Conservation (phyloP, 805 yeast genomes). For the Metschnikowia picachoensis region DNA sequence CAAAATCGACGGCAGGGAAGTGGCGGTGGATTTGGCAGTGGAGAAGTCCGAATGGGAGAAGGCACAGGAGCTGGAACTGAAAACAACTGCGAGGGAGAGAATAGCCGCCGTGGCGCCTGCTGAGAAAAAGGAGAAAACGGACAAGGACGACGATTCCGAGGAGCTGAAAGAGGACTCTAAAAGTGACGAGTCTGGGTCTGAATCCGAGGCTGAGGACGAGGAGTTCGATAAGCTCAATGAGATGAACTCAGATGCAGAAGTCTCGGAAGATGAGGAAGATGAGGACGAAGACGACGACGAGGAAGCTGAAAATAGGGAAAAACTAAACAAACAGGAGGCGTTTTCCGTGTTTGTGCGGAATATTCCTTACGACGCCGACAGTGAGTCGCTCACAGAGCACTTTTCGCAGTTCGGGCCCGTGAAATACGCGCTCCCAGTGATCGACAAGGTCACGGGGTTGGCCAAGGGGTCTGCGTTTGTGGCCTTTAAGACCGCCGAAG, state of each 20-base stretch:
- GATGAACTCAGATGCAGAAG: conserved; percentile 5
- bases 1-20: conserved; percentile 84
- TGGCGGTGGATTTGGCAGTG: conserved; percentile 91
- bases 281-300: conserved; percentile 21
- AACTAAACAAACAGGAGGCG: conserved; percentile 60
- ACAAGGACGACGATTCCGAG: conserved; percentile 33
- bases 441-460: conserved; percentile 77
- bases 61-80: conserved; percentile 29
- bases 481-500: conserved; percentile 63
- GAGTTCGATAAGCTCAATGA: conserved; percentile 20
- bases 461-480: conserved; percentile 96
- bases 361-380: conserved; percentile 90
- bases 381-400: conserved; percentile 72
- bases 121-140: conserved; percentile 29
- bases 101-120: conserved; percentile 28
- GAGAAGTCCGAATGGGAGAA: conserved; percentile 82
- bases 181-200: no score
- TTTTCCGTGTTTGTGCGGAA: conserved; percentile 84
- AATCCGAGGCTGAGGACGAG: conserved; percentile 24
- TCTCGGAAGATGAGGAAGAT: conserved; percentile 32
- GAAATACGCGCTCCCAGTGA: conserved; percentile 89
- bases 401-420: conserved; percentile 82
- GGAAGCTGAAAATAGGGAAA: conserved; percentile 29
- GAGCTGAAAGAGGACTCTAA: conserved; percentile 23
- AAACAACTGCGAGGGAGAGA: conserved; percentile 20